phyloP scores from a whole-genome alignment of 164 flowering plant genomes.

The Liriodendron chinense region DNA sequence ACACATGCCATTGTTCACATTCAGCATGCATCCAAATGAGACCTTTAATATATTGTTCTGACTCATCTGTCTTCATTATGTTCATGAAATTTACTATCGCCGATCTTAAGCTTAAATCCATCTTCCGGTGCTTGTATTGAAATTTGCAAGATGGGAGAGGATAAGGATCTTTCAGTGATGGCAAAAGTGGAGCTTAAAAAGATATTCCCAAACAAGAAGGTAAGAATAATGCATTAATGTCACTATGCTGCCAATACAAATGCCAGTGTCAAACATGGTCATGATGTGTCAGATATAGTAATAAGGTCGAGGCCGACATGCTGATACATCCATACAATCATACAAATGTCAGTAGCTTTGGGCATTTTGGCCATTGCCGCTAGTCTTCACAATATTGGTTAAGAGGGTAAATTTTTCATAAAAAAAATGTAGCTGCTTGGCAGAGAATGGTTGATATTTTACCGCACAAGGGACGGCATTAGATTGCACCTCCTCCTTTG shows the following conservation, averaged over 20 bases:
- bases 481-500: too few species aligned
- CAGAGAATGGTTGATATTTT: too few species aligned
- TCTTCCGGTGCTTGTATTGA: conserved; percentile 1
- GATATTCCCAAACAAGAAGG: conserved; percentile 76
- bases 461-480: too few species aligned
- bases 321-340: background rate
- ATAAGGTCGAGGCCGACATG: background rate
- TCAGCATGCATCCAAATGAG: background rate
- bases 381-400: too few species aligned
- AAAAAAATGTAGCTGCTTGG: too few species aligned
- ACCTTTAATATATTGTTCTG: background rate
- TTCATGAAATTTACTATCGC: background rate
- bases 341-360: too few species aligned
- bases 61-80: background rate
- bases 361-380: too few species aligned
- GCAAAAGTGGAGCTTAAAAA: conserved; percentile 63
- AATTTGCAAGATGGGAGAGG: conserved; percentile 66
- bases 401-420: too few species aligned
- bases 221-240: conserved; percentile 14
- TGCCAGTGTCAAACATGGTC: background rate
- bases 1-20: background rate
- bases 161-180: conserved; percentile 61
- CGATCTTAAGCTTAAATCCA: background rate
- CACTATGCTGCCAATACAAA: background rate
- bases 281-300: background rate